These are phyloP conservation scores for Scedosporium aurantiacum DNA, from an alignment of 2,329 filamentous ascomycete species.

Conservation along the genomic window DNA sequence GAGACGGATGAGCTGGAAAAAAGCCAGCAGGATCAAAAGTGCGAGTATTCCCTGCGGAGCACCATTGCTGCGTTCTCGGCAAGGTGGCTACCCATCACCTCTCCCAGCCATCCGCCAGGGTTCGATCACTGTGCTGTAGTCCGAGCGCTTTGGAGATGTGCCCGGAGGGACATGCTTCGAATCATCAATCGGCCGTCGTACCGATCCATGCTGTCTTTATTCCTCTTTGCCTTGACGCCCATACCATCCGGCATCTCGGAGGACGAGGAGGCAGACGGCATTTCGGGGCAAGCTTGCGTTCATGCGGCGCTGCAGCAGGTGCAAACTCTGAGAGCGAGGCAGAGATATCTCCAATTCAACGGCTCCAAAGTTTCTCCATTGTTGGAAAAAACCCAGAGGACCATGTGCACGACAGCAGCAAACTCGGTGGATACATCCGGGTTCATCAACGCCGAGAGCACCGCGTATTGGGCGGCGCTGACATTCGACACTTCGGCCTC, in stretches of 20 bases:
- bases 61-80: slow-evolving; percentile 19
- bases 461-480: slow-evolving; percentile 28
- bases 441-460: slow-evolving; percentile 26
- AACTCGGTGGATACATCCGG: slow-evolving; percentile 17
- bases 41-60: slow-evolving; percentile 16
- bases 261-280: slow-evolving; percentile 27
- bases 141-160: slow-evolving; percentile 21
- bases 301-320: slow-evolving; percentile 29
- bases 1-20: slow-evolving; percentile 6
- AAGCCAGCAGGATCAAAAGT: slow-evolving; percentile 13
- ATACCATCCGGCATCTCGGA: slow-evolving; percentile 27
- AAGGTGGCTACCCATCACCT: slow-evolving; percentile 18
- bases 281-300: slow-evolving; percentile 27
- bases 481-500: slow-evolving; percentile 30
- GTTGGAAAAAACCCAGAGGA: slow-evolving; percentile 9
- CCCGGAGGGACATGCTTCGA: slow-evolving; percentile 25
- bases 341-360: slow-evolving; percentile 27
- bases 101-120: slow-evolving; percentile 1
- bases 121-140: slow-evolving; percentile 11
- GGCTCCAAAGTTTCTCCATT: slow-evolving; percentile 25
- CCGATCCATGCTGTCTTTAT: slow-evolving; percentile 26
- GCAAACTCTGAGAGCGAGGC: slow-evolving; percentile 25
- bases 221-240: slow-evolving; percentile 28
- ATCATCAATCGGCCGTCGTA: slow-evolving; percentile 30
- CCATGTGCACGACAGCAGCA: slow-evolving; percentile 14